These are phyloP conservation scores for Paraphoma chrysanthemicola DNA, from an alignment of 2,329 filamentous ascomycete species.

Conservation along the genomic window DNA sequence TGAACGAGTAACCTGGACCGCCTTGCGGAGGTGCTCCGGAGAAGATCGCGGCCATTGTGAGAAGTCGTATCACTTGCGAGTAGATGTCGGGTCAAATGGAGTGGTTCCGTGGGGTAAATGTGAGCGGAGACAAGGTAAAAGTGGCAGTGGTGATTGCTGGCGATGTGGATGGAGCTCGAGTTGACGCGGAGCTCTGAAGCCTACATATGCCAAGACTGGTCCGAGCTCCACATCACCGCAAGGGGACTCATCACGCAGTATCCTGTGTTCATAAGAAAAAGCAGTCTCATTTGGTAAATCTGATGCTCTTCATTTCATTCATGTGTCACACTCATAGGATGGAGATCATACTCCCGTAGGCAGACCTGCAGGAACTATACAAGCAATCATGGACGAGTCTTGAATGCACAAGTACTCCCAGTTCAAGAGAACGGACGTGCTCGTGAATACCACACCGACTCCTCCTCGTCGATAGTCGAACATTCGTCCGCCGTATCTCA, in stretches of 20 bases:
- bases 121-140: slow-evolving; percentile 18
- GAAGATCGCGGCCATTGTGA: slow-evolving; percentile 62
- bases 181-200: slow-evolving; percentile 31
- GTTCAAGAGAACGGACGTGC: no score
- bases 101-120: slow-evolving; percentile 13
- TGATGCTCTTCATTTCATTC: no score
- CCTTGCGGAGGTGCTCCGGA: slow-evolving; percentile 58
- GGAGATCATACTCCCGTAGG: no score
- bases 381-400: no score
- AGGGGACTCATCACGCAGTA: no score
- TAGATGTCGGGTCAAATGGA: neutral
- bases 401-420: no score
- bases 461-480: neutral
- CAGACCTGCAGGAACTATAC: no score
- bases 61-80: slow-evolving; percentile 1
- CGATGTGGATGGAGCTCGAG: slow-evolving; percentile 33
- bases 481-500: neutral
- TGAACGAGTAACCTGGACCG: slow-evolving; percentile 67
- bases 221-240: neutral
- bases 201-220: slow-evolving; percentile 8
- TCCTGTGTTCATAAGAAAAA: no score
- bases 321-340: no score
- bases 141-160: slow-evolving; percentile 22
- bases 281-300: no score
- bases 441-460: no score